A percentile compares a stretch with the other conserved stretches of the same genome.
These are phyloP conservation scores for Tricholoma flavovirens DNA, from an alignment of 768 basidiomycete species.

Conservation along the genomic window DNA sequence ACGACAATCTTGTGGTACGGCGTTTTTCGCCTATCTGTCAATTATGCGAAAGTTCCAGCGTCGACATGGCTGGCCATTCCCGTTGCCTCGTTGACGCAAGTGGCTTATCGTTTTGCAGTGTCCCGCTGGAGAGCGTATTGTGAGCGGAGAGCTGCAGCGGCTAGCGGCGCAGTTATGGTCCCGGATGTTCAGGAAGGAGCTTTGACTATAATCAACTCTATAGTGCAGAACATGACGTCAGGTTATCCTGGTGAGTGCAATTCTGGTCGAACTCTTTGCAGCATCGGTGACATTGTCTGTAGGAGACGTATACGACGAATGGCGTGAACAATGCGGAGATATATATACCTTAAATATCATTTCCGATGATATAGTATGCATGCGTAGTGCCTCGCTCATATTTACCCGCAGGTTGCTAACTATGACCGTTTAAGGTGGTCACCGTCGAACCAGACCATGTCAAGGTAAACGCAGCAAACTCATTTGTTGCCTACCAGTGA, in stretches of 20 bases:
- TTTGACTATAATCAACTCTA: slow-evolving; percentile 14
- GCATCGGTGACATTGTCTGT: no score
- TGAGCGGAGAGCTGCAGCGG: slow-evolving; percentile 16
- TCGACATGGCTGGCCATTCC: neutral
- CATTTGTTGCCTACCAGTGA: neutral
- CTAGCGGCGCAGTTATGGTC: slow-evolving; percentile 26
- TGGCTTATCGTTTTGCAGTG: neutral
- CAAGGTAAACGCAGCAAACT: neutral
- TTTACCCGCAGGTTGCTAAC: neutral
- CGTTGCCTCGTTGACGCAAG: neutral
- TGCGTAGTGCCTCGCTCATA: neutral
- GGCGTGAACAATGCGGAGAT: slow-evolving; percentile 19
- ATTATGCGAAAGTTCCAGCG: no score
- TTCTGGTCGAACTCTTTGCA: neutral
- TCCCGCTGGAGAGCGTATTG: neutral
- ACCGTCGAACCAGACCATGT: slow-evolving; percentile 36
- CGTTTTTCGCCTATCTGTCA: no score
- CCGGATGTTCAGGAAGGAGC: slow-evolving; percentile 23
- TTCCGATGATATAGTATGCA: slow-evolving; percentile 28
- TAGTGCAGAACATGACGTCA: slow-evolving; percentile 19
- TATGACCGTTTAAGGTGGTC: slow-evolving; percentile 24
- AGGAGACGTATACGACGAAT: slow-evolving; percentile 25
- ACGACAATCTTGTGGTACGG: no score
- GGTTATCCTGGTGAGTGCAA: slow-evolving; percentile 29
- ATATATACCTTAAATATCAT: slow-evolving; percentile 22